Evolutionary conservation across 306 rosid genomes (phyloP), one percentile per base, ranked within the genome.

Genomic region (Carpinus fangiana): DNA sequence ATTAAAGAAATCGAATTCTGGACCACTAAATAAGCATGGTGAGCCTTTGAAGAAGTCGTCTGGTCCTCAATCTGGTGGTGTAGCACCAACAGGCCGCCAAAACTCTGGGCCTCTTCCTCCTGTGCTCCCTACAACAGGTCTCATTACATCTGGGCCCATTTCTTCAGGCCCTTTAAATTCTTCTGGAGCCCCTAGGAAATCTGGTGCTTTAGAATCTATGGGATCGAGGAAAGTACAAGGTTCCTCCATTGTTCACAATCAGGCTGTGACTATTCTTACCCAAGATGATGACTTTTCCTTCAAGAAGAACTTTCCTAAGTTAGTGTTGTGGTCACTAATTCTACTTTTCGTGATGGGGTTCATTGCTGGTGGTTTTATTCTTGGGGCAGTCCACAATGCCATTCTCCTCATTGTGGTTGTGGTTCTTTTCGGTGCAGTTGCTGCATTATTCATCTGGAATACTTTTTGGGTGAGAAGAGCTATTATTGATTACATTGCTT

Each of bases 21-120:
- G 99, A 57, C 99, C 99, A 12, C 76, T 95, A 79, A 95, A 90
- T 78, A 95, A 95, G 80, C 99, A 95, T 31, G 99, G 99, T 28
- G 99, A 95, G 64, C 99, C 99, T 20, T 76, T 95, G 57, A 95
- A 94, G 90, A 94, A 91, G 89, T 86, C 93, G 8, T 95, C 99
- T 72, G 99, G 99, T 45, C 99, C 99, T 82, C 99, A 95, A 85
- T 88, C 99, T n/a, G 93, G 98, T 59, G 96, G 95, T 11, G 94
- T 85, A 80, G 86, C 98, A 4, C 97, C 12, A 48, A 10, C 52
- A 48, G 52, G 52, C 52, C 57, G 98, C 78, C 98, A 95, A 80
- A 92, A 95, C 84, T 95, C 98, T n/a, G 99, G 99, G 57, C 93
- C 97, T 69, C 87, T 95, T 62, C 91, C 98, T 52, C 98, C 98